Evolutionary conservation across 306 rosid genomes (phyloP).

Genomic region (Crataegus laevigata): DNA sequence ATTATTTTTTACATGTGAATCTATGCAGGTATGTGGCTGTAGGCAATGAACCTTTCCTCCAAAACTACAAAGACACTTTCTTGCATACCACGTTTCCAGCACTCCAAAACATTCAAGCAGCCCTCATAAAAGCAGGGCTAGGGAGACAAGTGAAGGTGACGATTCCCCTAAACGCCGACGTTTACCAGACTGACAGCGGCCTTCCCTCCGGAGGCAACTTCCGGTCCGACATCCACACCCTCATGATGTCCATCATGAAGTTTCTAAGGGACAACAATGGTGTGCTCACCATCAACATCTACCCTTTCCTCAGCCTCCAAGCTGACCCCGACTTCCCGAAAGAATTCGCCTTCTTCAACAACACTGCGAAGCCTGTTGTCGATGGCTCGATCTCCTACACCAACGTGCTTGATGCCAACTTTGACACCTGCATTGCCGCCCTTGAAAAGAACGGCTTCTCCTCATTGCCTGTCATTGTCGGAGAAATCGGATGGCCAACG

Average conservation of each 20-base stretch:
- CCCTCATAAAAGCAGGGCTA: conserved; percentile 78
- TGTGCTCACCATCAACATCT: conserved; percentile 79
- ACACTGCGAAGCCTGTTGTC: conserved; percentile 59
- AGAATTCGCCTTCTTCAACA: conserved; percentile 82
- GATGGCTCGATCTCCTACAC: conserved; percentile 77
- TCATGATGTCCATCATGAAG: conserved; percentile 58
- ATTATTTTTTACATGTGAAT: neutral
- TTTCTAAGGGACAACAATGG: conserved; percentile 53
- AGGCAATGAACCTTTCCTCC: conserved; percentile 87
- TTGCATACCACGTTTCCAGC: conserved; percentile 66
- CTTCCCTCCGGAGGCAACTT: conserved; percentile 86
- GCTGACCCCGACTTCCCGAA: conserved; percentile 87
- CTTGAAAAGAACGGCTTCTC: conserved; percentile 75
- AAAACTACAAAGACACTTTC: conserved; percentile 56
- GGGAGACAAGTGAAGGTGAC: conserved; percentile 86
- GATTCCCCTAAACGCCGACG: conserved; percentile 85
- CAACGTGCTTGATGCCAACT: conserved; percentile 90
- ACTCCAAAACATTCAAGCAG: conserved; percentile 84
- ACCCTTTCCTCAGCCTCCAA: conserved; percentile 91
- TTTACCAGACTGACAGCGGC: conserved; percentile 54
- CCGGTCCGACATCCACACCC: conserved; percentile 57
- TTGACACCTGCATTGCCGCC: conserved; percentile 76
- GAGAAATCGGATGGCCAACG: conserved; percentile 97
- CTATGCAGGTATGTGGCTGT: conserved; percentile 62
- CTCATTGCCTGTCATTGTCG: conserved; percentile 65